A percentile compares a stretch with the other conserved stretches of the same genome.
Conservation (phyloP, 2,329 filamentous ascomycete species). For the Fusarium caatingaense region DNA sequence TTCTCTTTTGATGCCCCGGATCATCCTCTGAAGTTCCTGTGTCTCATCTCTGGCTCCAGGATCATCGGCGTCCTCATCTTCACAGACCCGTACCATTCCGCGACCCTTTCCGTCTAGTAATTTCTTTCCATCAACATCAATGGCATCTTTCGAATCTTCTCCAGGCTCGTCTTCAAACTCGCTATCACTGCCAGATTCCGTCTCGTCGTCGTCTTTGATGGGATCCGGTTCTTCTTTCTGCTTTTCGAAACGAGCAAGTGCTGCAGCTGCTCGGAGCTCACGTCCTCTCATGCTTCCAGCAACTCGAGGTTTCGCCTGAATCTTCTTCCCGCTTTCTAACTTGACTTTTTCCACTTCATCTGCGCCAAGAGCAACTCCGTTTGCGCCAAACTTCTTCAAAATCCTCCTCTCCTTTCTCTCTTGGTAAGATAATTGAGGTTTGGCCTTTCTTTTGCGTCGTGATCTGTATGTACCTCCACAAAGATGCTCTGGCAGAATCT, state of each 20-base stretch:
- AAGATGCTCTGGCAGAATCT: constrained; percentile 74
- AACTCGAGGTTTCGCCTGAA: constrained; percentile 75
- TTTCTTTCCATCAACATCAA: constrained; percentile 73
- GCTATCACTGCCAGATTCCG: constrained; percentile 60
- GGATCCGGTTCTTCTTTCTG: constrained; percentile 59
- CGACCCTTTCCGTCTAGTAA: constrained; percentile 75
- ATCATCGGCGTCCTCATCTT: constrained; percentile 71
- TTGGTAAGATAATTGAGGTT: constrained; percentile 70
- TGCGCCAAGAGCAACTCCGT: constrained; percentile 75
- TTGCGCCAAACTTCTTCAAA: constrained; percentile 79
- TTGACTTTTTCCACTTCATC: constrained; percentile 74
- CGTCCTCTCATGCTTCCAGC: constrained; percentile 79
- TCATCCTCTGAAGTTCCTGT: constrained; percentile 69
- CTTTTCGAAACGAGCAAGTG: constrained; percentile 76
- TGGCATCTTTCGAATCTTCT: constrained; percentile 61
- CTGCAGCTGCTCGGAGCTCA: constrained; percentile 81
- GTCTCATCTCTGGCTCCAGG: constrained; percentile 61
- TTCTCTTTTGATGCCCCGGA: constrained; percentile 45
- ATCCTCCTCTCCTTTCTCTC: constrained; percentile 80
- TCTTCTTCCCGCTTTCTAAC: constrained; percentile 73
- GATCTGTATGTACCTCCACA: constrained; percentile 85
- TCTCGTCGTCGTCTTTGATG: constrained; percentile 50
- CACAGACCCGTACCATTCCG: constrained; percentile 79
- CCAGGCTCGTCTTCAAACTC: constrained; percentile 62
- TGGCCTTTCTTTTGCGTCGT: constrained; percentile 65